Percentiles rank a stretch among this genome's conserved stretches.
Conservation (phyloP, 441 rosid genomes). For the Pelargonium exstipulatum region DNA sequence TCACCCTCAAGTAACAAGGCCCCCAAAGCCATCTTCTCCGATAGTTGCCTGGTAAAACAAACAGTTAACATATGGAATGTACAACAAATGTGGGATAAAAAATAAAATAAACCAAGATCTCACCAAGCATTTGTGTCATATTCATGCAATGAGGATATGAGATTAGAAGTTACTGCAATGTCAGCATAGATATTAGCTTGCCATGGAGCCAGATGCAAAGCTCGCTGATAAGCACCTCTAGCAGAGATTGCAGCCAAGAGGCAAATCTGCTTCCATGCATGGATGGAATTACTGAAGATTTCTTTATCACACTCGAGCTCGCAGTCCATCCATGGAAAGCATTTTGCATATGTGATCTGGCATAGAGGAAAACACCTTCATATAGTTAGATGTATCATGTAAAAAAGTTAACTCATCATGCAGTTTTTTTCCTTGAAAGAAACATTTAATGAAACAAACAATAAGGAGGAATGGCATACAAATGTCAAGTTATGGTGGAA, state of each 20-base stretch:
- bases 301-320: conserved; percentile 32
- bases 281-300: conserved; percentile 45
- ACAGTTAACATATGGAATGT: conserved; percentile 23
- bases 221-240: conserved; percentile 65
- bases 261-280: conserved; percentile 67
- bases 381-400: conserved; percentile 18
- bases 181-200: conserved; percentile 76
- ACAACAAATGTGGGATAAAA: conserved; percentile 16
- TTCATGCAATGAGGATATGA: conserved; percentile 45
- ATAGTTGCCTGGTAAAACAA: conserved; percentile 65
- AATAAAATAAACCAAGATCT: conserved; percentile 23
- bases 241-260: conserved; percentile 55
- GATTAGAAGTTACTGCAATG: conserved; percentile 64
- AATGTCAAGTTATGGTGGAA: background rate
- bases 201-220: conserved; percentile 86
- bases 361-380: conserved; percentile 28
- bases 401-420: background rate
- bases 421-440: conserved; percentile 4
- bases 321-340: conserved; percentile 62
- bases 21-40: conserved; percentile 90
- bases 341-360: conserved; percentile 69
- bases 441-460: conserved; percentile 2
- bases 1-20: conserved; percentile 77
- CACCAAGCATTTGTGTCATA: conserved; percentile 51
- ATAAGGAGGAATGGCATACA: conserved; percentile 1